A percentile compares a stretch with the other conserved stretches of the same genome.
phyloP scores from a whole-genome alignment of 768 basidiomycete genomes.

The Suillus sp. region DNA sequence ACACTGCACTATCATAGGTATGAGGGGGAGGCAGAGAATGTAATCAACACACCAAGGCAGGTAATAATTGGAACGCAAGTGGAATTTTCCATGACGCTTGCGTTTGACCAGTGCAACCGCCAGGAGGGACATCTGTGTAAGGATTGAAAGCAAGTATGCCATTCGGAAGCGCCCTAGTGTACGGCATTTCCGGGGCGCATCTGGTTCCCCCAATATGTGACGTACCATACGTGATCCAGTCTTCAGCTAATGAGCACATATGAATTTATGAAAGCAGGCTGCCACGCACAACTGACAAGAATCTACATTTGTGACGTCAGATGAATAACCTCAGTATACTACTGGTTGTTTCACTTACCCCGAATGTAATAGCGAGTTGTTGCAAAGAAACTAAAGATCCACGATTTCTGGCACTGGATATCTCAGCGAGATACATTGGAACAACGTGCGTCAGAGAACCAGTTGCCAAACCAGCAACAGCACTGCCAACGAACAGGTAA shows the following conservation, averaged over 20 bases:
- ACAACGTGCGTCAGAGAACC: slow-evolving; percentile 29
- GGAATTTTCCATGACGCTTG: slow-evolving; percentile 39
- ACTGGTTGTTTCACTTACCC: slow-evolving; percentile 27
- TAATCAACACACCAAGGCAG: slow-evolving; percentile 35
- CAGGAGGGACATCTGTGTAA: slow-evolving; percentile 31
- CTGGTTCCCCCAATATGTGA: slow-evolving; percentile 37
- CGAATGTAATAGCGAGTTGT: slow-evolving; percentile 38
- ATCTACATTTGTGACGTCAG: slow-evolving; percentile 22
- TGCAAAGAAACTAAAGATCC: slow-evolving; percentile 40
- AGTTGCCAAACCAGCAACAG: slow-evolving; percentile 23
- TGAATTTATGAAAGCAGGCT: not conserved
- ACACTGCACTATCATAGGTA: slow-evolving; percentile 21
- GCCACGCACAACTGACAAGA: slow-evolving; percentile 32
- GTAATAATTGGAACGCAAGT: slow-evolving; percentile 40
- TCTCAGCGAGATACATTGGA: slow-evolving; percentile 41
- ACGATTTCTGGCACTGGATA: slow-evolving; percentile 40
- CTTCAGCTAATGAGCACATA: slow-evolving; percentile 15
- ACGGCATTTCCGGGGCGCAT: slow-evolving; percentile 31
- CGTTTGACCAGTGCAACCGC: slow-evolving; percentile 34
- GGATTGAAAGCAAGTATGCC: slow-evolving; percentile 34
- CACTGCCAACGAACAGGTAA: slow-evolving; percentile 33
- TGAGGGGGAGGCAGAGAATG: slow-evolving; percentile 9
- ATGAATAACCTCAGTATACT: not conserved
- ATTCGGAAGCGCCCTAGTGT: slow-evolving; percentile 33
- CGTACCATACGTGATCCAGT: slow-evolving; percentile 36